Evolutionary conservation across 2,329 filamentous ascomycete species (phyloP).

Genomic region (Lachnellula willkommii): DNA sequence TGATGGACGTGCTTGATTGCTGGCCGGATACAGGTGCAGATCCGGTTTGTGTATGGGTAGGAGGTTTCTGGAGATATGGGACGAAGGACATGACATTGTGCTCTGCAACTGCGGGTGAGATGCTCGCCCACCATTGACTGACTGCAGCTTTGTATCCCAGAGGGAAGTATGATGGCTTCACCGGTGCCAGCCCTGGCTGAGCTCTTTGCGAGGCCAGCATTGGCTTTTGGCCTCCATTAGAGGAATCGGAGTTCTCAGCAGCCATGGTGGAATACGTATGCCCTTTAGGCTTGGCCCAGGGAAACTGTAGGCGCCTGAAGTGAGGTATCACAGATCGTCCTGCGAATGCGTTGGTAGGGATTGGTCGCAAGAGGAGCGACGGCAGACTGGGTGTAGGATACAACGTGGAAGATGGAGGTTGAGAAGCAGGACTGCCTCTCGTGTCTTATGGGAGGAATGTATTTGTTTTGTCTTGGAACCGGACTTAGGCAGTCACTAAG

Average conservation of each 20-base stretch:
- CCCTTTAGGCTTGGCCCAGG: slow-evolving; percentile 21
- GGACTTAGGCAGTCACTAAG: slow-evolving; percentile 18
- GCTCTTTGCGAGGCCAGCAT: slow-evolving; percentile 44
- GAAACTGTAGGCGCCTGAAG: slow-evolving; percentile 25
- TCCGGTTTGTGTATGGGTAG: slow-evolving; percentile 49
- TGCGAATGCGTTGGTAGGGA: slow-evolving; percentile 24
- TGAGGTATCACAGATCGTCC: slow-evolving; percentile 22
- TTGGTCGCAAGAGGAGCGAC: slow-evolving; percentile 30
- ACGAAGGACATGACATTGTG: slow-evolving; percentile 82
- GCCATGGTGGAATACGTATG: slow-evolving; percentile 30
- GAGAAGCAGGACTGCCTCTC: slow-evolving; percentile 26
- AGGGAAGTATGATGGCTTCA: slow-evolving; percentile 59
- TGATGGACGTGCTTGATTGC: slow-evolving; percentile 35
- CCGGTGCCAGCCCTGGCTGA: slow-evolving; percentile 31
- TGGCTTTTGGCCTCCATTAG: slow-evolving; percentile 39
- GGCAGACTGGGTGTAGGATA: slow-evolving; percentile 28
- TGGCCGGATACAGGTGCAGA: slow-evolving; percentile 42
- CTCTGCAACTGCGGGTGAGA: slow-evolving; percentile 80
- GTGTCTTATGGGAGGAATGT: slow-evolving; percentile 2
- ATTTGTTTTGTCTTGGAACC: slow-evolving; percentile 6
- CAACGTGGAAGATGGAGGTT: slow-evolving; percentile 31
- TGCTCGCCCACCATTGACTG: slow-evolving; percentile 86
- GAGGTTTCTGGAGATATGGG: slow-evolving; percentile 71
- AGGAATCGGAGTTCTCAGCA: slow-evolving; percentile 19
- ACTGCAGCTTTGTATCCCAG: slow-evolving; percentile 88